Base-by-base conservation (phyloP, 352 stramenopile species). In the Globisporangium heterothallicum region DNA sequence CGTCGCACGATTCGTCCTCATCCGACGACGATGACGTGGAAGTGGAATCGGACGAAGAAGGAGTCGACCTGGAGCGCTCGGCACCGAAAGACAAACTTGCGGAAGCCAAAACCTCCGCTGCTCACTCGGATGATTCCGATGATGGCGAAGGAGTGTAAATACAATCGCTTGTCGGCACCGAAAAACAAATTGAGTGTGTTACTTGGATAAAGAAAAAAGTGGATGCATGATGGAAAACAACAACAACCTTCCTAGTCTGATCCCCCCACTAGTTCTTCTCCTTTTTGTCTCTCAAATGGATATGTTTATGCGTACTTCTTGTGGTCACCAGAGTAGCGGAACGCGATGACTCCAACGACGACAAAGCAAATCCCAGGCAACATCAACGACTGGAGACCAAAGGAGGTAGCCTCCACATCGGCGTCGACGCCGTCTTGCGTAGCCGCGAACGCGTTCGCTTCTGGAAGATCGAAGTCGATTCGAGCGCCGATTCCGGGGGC, bases 301-400 rank as follows among this genome's bases (percentile, higher is more conserved):
- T n/a, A n/a, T n/a, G 21, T 46, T 67, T 65, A 90, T 26, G 76
- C 78, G 42, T 85, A 59, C 53, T 90, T 90, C 68, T 87, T 90
- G 64, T 90, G 78, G 48, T 86, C 66, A 14, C 74, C 72, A 9
- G 76, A 77, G 55, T 86, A 71, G 41, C 72, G 67, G 24, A 78
- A 61, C 19, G 73, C 78, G n/a, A 83, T 27, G 3, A 83, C 46
- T 24, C 67, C 65, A 10, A 90, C 52, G 30, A 69, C 64, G 3
- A 78, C 63, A 29, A 90, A 74, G 56, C 74, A 76, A 8, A 71
- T 44, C 1, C 75, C 62, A 4, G 78, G 74, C 41, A 87, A 66
- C 43, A 87, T 26, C 29, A 86, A 49, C 19, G 72, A 63, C 30
- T 66, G 59, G 2, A 58, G 8, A 18, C 66, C 58, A 42, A 59